A percentile compares a stretch with the other conserved stretches of the same genome.
phyloP scores from a whole-genome alignment of 2,329 filamentous ascomycete genomes.

The Aspergillus hiratsukae region DNA sequence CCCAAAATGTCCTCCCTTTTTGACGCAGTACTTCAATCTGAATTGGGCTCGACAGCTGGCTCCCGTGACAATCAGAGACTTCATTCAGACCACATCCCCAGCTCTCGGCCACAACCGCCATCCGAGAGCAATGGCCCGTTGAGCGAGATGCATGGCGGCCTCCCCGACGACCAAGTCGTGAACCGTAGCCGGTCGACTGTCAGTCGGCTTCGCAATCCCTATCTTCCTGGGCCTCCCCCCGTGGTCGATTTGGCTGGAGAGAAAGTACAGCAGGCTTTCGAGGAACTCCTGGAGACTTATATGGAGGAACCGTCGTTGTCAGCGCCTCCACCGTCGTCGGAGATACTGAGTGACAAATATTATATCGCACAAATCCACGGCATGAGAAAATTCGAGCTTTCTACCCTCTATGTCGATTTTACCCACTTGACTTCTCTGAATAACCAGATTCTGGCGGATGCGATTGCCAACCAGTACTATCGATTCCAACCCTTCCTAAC shows the following conservation, averaged over 20 bases:
- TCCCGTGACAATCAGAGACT: constrained; percentile 26
- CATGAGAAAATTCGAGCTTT: constrained; percentile 57
- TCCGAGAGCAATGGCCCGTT: constrained; percentile 48
- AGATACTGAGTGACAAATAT: constrained; percentile 58
- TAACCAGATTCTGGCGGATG: constrained; percentile 76
- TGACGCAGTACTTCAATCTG: constrained; percentile 40
- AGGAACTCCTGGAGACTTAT: constrained; percentile 60
- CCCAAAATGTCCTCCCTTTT: constrained; percentile 38
- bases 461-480: constrained; percentile 87
- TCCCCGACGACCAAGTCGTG: constrained; percentile 59
- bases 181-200: constrained; percentile 49
- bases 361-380: constrained; percentile 64
- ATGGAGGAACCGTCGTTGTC: constrained; percentile 55
- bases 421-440: constrained; percentile 74
- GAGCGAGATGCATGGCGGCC: constrained; percentile 55
- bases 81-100: constrained; percentile 43
- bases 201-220: constrained; percentile 47
- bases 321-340: constrained; percentile 49
- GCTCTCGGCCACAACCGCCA: constrained; percentile 51
- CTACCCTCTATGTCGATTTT: constrained; percentile 63
- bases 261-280: constrained; percentile 58
- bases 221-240: constrained; percentile 51
- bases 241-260: constrained; percentile 60
- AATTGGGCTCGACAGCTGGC: constrained; percentile 33
- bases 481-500: constrained; percentile 90